These are phyloP conservation scores for Fusarium sp. DNA, from an alignment of 2,329 filamentous ascomycete genomes.

Conservation along the genomic window DNA sequence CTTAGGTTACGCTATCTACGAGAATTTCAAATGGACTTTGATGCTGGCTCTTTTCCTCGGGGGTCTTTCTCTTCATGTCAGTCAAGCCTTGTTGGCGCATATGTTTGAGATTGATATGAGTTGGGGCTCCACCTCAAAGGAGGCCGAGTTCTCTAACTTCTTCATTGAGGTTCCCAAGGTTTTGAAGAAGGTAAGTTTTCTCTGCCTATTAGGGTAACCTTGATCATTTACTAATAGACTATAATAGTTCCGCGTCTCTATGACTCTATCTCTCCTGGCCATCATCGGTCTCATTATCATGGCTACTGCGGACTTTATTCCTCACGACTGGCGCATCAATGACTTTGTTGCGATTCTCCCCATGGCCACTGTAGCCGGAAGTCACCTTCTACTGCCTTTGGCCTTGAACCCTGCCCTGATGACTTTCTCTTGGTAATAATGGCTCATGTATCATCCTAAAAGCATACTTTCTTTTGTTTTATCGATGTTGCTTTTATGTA, in stretches of 20 bases:
- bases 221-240: constrained; percentile 32
- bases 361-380: constrained; percentile 75
- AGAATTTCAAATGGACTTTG: constrained; percentile 79
- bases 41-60: constrained; percentile 84
- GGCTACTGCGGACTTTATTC: constrained; percentile 71
- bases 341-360: constrained; percentile 82
- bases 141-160: constrained; percentile 83
- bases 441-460: constrained; percentile 4
- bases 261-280: constrained; percentile 68
- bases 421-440: constrained; percentile 76
- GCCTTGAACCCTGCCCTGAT: constrained; percentile 82
- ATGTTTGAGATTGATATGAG: constrained; percentile 89
- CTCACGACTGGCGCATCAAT: constrained; percentile 72
- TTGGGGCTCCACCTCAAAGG: constrained; percentile 87
- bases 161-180: constrained; percentile 86
- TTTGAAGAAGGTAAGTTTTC: constrained; percentile 74
- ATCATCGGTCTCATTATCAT: constrained; percentile 73
- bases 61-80: constrained; percentile 82
- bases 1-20: constrained; percentile 66
- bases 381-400: constrained; percentile 77
- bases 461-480: constrained; percentile 2
- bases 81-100: constrained; percentile 81
- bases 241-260: constrained; percentile 75
- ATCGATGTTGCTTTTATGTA: not conserved
- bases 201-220: constrained; percentile 48